Base-by-base conservation (phyloP, 177 flowering plant species). In the Vitis hybrid region DNA sequence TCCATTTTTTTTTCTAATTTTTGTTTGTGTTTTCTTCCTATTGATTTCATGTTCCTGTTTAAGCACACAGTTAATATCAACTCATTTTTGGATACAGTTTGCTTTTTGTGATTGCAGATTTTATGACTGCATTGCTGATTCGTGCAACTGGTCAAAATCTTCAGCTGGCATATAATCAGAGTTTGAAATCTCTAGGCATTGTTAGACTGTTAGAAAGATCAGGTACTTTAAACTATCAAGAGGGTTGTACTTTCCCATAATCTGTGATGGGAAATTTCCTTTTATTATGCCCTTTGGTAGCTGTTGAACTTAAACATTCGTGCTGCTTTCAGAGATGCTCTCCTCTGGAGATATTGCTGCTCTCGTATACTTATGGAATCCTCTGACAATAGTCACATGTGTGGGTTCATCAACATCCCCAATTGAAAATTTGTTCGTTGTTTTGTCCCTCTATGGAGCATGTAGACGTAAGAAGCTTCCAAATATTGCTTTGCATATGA, bases 101-200 rank as follows among this genome's bases (percentile, higher is more conserved):
- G 79, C 65, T 89, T 79, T 90, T 89, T 85, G 89, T 92, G 80
- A 49, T 89, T 85, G 98, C 93, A 87, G 98, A 94, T 88, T 76
- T 88, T 70, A 19, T 84, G 65, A 70, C 88, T 75, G 97, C 97
- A 64, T 56, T 93, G 80, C 97, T 94, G 64, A 81, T 94, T 61
- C 91, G 94, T 64, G 87, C 83, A 64, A 86, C 70, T 77, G 98
- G 97, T 32, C 75, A 68, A 62, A 76, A 62, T 52, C 91, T 94
- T 77, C 88, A 82, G 73, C 58, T 46, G 62, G 78, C 88, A 51
- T 83, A 86, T 72, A 35, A 52, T 57, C 75, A 68, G 74, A 80
- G 79, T 68, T 78, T 90, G 75, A 77, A 79, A 71, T 68, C 80
- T 52, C 81, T 91, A 24, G 83, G 78, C 14, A 80, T 87, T 76